Conservation (phyloP, 257 asterid species). For the Gynochthodes officinalis region DNA sequence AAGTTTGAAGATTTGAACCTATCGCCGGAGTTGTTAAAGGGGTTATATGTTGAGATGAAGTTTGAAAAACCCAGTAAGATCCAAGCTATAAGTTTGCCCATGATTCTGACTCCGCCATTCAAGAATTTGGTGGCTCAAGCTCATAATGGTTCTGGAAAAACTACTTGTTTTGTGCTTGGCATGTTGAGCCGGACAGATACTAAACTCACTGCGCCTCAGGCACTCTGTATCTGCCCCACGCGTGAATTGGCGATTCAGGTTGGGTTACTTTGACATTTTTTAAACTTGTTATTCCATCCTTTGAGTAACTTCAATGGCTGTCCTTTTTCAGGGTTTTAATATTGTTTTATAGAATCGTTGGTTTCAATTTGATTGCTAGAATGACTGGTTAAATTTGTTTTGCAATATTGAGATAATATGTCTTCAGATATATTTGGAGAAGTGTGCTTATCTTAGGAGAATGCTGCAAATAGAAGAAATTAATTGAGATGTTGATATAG, state of each 20-base stretch:
- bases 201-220: conserved; percentile 64
- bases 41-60: conserved; percentile 78
- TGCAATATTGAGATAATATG: not conserved
- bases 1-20: conserved; percentile 81
- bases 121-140: conserved; percentile 93
- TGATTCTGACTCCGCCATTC: conserved; percentile 84
- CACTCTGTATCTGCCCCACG: conserved; percentile 97
- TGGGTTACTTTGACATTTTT: not conserved
- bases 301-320: not conserved
- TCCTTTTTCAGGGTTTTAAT: not conserved
- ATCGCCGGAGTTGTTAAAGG: conserved; percentile 67
- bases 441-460: too few species aligned
- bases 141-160: conserved; percentile 96
- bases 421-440: not conserved
- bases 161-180: conserved; percentile 95
- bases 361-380: not conserved
- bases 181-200: conserved; percentile 94
- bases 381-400: not conserved
- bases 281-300: not conserved
- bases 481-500: not conserved
- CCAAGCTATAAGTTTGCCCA: conserved; percentile 82
- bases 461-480: not conserved
- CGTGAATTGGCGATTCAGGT: conserved; percentile 97
- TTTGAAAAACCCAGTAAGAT: conserved; percentile 86
- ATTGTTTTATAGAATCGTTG: not conserved